These are phyloP conservation scores for Gnaphalium uliginosum DNA, from an alignment of 129 eudicot species.

Conservation along the genomic window DNA sequence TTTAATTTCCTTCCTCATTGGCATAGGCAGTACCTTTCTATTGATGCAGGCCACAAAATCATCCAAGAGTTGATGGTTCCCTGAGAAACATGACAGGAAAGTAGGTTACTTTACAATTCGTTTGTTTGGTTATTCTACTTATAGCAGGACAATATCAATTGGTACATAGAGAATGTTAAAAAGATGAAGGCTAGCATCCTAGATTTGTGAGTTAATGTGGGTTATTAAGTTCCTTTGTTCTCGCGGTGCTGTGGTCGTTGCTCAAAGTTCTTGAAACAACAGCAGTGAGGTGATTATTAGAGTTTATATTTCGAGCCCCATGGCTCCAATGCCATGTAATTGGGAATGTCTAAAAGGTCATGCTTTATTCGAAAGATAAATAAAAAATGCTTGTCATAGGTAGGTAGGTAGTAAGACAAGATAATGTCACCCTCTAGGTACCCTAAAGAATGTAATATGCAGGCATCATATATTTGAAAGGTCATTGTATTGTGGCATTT, in stretches of 20 bases:
- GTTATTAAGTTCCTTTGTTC: neutral
- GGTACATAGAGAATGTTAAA: neutral
- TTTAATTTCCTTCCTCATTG: neutral
- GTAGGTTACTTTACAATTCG: neutral
- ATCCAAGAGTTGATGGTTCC: neutral
- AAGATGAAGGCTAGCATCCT: neutral
- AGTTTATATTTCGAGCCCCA: neutral
- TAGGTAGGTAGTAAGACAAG: neutral
- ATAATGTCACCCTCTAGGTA: constrained; percentile 4
- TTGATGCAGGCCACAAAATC: neutral
- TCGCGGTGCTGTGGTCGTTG: neutral
- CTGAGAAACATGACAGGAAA: neutral
- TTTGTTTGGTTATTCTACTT: neutral
- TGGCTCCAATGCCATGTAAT: neutral
- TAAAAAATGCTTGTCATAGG: neutral
- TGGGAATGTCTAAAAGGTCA: neutral
- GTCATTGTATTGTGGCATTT: neutral
- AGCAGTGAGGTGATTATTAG: neutral
- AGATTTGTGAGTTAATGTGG: neutral
- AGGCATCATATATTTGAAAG: neutral
- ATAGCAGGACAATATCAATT: neutral
- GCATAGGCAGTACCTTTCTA: neutral
- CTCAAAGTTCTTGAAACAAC: neutral
- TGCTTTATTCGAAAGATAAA: neutral
- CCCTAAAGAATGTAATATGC: neutral